Base-by-base conservation (phyloP, 164 flowering plant genomes). In the Stephania japonica region DNA sequence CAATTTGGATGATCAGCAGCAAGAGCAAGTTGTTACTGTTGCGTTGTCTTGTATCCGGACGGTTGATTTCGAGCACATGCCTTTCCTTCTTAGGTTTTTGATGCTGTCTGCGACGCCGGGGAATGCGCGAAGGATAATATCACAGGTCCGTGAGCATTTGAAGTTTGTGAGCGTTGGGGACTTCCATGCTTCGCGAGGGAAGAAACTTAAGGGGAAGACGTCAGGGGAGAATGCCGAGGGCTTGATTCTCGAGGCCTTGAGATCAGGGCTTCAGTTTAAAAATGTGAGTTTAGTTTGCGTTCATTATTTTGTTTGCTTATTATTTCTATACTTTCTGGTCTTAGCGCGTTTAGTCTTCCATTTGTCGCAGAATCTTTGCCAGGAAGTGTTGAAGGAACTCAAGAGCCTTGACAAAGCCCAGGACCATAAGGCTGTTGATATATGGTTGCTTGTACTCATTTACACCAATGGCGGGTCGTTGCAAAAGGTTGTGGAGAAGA, bases 31-130 rank as follows among this genome's bases (percentile, higher is more conserved):
- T 43, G 84, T 85, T 62, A 87, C 88, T 18, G 81, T 87, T 41
- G 94, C 92, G 75, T 71, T 93, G 67, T 87, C 93, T 27, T 90
- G 89, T 82, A 85, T 93, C 56, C 78, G 93, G 82, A 90, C 92
- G 9, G 75, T 88, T 27, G 89, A 90, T 71, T 83, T 75, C 0
- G 91, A 89, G 66, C 84, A 89, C 73, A 78, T 93, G 90, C 92
- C 94, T 1, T 85, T 84, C 79, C 82, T 93, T 23, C 83, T 93
- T n/a, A 83, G 92, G 73, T 91, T 90, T 74, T 77, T 91, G 70
- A 71, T 93, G 71, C 89, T 93, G 69, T 85, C 91, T 10, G 94
- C 94, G 6, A 87, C 87, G 18, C 78, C 86, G 5, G 64, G 43
- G 49, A 93, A 93, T 85, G 86, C 76, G 42, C 76, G 87, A 49